phyloP scores from a whole-genome alignment of 495 filamentous ascomycete species.

The Penicillium odoratum region DNA sequence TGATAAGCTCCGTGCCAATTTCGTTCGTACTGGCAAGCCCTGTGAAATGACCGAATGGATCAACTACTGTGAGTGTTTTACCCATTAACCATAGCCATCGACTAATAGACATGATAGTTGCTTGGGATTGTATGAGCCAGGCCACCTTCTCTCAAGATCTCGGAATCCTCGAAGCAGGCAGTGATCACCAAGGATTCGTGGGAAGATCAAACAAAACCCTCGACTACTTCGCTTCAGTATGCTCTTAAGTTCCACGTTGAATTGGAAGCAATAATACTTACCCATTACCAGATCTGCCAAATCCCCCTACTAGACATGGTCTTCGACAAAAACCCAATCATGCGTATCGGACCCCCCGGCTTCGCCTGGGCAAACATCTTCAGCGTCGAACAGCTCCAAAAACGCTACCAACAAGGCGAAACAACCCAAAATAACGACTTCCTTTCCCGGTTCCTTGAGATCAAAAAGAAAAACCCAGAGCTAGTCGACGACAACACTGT shows the following conservation, averaged over 20 bases:
- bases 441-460: slow-evolving; percentile 25
- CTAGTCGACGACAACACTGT: slow-evolving; percentile 23
- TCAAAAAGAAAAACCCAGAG: slow-evolving; percentile 23
- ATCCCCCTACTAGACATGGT: slow-evolving; percentile 24
- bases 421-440: slow-evolving; percentile 17
- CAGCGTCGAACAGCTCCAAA: slow-evolving; percentile 23
- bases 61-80: slow-evolving; percentile 35
- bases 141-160: slow-evolving; percentile 34
- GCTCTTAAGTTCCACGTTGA: not conserved
- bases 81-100: not conserved
- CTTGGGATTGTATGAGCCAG: slow-evolving; percentile 39
- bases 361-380: slow-evolving; percentile 28
- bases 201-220: slow-evolving; percentile 25
- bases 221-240: slow-evolving; percentile 38
- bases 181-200: slow-evolving; percentile 23
- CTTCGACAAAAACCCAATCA: slow-evolving; percentile 27
- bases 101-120: slow-evolving; percentile 23
- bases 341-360: slow-evolving; percentile 24
- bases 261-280: not conserved
- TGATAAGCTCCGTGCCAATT: slow-evolving; percentile 21
- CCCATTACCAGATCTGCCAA: slow-evolving; percentile 18
- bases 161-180: slow-evolving; percentile 26
- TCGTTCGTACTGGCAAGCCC: slow-evolving; percentile 18
- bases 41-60: slow-evolving; percentile 43
- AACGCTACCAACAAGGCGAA: slow-evolving; percentile 13